Evolutionary conservation across 352 stramenopile species (phyloP).

Genomic region (Phytophthora pseudosyringae): DNA sequence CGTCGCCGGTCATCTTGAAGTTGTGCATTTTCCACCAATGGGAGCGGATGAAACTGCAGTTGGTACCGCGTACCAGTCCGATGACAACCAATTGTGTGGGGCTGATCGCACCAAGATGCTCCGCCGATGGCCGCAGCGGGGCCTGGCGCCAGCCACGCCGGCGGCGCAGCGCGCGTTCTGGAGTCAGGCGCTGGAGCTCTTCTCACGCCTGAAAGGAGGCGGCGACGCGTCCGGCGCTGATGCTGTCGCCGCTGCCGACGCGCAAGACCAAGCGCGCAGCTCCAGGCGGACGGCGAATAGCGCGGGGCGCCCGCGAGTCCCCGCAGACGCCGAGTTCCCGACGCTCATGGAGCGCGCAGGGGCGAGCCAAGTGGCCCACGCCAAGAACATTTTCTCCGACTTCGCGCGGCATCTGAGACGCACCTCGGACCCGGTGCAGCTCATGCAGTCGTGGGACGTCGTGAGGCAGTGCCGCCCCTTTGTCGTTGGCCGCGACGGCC

Average conservation of each 20-base stretch:
- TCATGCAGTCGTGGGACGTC: constrained; percentile 15
- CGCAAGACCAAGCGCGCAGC: background rate
- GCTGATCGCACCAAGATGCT: background rate
- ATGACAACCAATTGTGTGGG: background rate
- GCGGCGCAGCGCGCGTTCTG: background rate
- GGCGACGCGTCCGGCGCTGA: background rate
- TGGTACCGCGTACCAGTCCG: too few species aligned
- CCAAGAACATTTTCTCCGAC: constrained; percentile 10
- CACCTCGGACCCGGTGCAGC: constrained; percentile 2
- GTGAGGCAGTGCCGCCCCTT: constrained; percentile 17
- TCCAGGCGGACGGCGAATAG: background rate
- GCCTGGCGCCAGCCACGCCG: background rate
- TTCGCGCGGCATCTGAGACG: constrained; percentile 4
- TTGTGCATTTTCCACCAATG: too few species aligned
- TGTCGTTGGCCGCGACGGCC: constrained; percentile 4
- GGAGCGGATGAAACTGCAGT: too few species aligned
- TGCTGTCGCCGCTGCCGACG: background rate
- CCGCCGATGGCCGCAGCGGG: background rate
- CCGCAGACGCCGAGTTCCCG: constrained; percentile 2
- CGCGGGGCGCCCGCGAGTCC: background rate
- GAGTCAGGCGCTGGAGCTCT: background rate
- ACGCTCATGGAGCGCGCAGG: background rate
- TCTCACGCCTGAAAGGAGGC: background rate
- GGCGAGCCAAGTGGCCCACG: background rate
- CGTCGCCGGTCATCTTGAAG: constrained; percentile 20